phyloP scores from a whole-genome alignment of 495 filamentous ascomycete species.

The Usnea hakonensis region DNA sequence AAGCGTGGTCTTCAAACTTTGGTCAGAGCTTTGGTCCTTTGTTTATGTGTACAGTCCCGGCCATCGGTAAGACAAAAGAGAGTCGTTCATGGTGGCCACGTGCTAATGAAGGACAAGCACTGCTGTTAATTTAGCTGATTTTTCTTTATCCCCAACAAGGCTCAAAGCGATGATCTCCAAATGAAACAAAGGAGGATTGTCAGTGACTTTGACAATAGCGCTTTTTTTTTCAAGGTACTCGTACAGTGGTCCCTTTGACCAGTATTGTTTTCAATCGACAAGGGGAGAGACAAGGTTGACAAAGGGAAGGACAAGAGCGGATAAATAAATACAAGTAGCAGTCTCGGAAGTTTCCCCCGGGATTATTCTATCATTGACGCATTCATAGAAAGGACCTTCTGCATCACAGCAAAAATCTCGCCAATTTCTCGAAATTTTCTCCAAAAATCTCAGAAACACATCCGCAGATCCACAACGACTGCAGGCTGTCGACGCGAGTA shows the following conservation, averaged over 20 bases:
- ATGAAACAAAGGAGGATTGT: background rate
- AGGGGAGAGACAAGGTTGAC: background rate
- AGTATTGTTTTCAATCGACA: background rate
- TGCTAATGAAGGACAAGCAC: background rate
- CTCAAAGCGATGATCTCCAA: background rate
- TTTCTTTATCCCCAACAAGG: background rate
- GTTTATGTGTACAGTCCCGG: background rate
- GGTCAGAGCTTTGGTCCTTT: background rate
- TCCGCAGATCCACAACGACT: background rate
- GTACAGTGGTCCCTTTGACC: background rate
- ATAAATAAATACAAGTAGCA: background rate
- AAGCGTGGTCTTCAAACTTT: background rate
- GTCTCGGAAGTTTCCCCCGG: background rate
- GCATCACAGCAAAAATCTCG: too few species aligned
- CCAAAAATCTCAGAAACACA: background rate
- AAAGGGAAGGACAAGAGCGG: background rate
- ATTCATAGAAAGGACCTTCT: background rate
- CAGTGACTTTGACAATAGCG: background rate
- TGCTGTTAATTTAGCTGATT: too few species aligned
- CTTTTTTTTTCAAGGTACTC: background rate
- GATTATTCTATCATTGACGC: background rate
- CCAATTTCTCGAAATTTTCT: too few species aligned
- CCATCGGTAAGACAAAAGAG: background rate
- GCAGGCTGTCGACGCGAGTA: background rate
- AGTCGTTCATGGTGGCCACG: background rate